A percentile compares a stretch with the other conserved stretches of the same genome.
Evolutionary conservation across 202 grass and related monocot genomes (phyloP).

Genomic region (Setaria viridis): DNA sequence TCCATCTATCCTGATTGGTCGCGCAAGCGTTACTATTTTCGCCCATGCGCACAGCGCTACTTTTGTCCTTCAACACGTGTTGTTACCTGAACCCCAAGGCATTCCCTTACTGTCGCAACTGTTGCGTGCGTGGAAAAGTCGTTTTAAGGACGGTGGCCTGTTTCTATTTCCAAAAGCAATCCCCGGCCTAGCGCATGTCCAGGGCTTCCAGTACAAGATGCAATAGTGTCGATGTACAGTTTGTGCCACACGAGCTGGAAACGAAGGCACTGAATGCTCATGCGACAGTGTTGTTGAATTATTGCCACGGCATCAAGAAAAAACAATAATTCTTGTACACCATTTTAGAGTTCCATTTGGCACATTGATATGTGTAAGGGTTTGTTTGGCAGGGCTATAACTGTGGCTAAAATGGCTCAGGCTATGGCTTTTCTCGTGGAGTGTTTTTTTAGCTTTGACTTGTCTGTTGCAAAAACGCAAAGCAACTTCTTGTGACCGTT

Average conservation of each 20-base stretch:
- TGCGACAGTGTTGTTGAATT: neutral
- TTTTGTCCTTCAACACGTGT: neutral
- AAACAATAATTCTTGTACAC: too few relatives aligned
- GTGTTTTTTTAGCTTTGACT: too few relatives aligned
- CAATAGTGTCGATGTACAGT: too few relatives aligned
- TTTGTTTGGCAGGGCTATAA: too few relatives aligned
- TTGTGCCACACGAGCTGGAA: neutral
- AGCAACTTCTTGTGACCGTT: too few relatives aligned
- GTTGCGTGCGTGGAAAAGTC: neutral
- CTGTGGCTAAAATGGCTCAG: too few relatives aligned
- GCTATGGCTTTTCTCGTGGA: too few relatives aligned
- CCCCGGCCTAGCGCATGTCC: too few relatives aligned
- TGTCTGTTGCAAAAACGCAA: too few relatives aligned
- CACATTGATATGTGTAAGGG: too few relatives aligned
- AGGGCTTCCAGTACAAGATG: neutral
- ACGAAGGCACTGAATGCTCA: neutral
- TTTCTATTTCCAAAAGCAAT: neutral
- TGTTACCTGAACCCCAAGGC: neutral
- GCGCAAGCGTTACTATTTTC: neutral
- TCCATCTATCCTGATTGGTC: neutral
- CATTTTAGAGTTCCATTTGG: neutral
- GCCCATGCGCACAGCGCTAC: neutral
- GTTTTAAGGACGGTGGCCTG: neutral
- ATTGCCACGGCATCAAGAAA: too few relatives aligned
- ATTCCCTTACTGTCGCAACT: neutral